Base-by-base conservation (phyloP, 1,284 basidiomycete genomes). In the Rhodotorula sp. region DNA sequence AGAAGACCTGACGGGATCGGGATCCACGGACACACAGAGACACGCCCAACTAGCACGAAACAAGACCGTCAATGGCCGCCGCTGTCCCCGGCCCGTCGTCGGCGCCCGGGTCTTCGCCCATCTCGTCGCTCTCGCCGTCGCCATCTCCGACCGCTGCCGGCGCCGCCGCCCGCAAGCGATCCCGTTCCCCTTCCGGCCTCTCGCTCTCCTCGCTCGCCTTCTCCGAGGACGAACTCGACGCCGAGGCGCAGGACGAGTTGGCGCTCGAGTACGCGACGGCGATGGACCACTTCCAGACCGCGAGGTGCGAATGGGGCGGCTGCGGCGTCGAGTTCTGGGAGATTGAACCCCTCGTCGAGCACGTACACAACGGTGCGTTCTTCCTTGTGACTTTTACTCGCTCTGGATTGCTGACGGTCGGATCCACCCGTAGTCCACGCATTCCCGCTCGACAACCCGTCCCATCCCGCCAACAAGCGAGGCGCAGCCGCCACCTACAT, bases 401-500 rank as follows among this genome's bases (percentile, higher is more conserved):
- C n/a, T n/a, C n/a, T n/a, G n/a, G n/a, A n/a, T n/a, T n/a, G n/a
- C n/a, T n/a, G n/a, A n/a, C n/a, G n/a, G n/a, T n/a, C n/a, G n/a
- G n/a, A n/a, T n/a, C n/a, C n/a, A 28, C 16, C 57, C 23, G 26
- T 61, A 75, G 74, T 66, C 28, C 74, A 75, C 54, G 74, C 74
- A 43, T 71, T 75, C 59, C 71, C 74, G 8, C 60, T 65, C 62
- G 70, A 74, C n/a, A 55, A 62, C 34, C 62, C 62, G 18, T 45
- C 31, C 50, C 28, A 59, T 49, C 58, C 57, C 28, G 49, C 45
- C 34, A 45, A 48, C 3, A 68, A 66, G 50, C 71, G 66, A 21
- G 64, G 68, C 8, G 64, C 61, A 19, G 62, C 69, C 5, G 52
- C 58, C 16, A 66, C 31, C 43, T 94, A 94, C 80, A 88, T 89